phyloP scores from a whole-genome alignment of 345 rosid species.

The Cardamine resedifolia region DNA sequence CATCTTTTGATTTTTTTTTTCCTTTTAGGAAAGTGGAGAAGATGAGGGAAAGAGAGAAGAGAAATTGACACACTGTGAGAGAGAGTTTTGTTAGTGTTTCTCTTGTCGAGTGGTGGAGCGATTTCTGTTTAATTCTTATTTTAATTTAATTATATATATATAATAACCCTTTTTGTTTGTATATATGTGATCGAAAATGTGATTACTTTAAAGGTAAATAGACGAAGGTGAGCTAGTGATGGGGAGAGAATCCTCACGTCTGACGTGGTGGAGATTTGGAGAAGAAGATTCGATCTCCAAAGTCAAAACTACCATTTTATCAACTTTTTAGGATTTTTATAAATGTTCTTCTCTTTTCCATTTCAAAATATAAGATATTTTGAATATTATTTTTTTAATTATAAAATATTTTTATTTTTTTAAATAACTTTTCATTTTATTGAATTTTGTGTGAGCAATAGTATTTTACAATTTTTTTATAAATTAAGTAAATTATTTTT shows the following conservation, averaged over 20 bases:
- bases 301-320: not conserved
- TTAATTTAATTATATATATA: not conserved
- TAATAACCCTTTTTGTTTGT: not conserved
- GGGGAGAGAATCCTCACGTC: not conserved
- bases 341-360: not conserved
- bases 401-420: too few relatives aligned
- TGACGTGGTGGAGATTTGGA: not conserved
- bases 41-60: not conserved
- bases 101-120: constrained; percentile 10
- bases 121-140: not conserved
- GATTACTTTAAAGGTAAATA: not conserved
- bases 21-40: not conserved
- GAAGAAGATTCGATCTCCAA: not conserved
- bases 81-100: not conserved
- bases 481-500: too few relatives aligned
- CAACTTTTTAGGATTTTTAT: not conserved
- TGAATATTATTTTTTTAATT: too few relatives aligned
- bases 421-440: too few relatives aligned
- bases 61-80: not conserved
- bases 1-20: constrained; percentile 18
- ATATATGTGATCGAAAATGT: constrained; percentile 5
- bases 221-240: not conserved
- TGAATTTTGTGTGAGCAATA: too few relatives aligned
- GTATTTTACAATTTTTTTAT: too few relatives aligned
- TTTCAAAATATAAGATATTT: too few relatives aligned